These are phyloP conservation scores for Rhodotorula kratochvilovae DNA, from an alignment of 768 basidiomycete species.

Conservation along the genomic window DNA sequence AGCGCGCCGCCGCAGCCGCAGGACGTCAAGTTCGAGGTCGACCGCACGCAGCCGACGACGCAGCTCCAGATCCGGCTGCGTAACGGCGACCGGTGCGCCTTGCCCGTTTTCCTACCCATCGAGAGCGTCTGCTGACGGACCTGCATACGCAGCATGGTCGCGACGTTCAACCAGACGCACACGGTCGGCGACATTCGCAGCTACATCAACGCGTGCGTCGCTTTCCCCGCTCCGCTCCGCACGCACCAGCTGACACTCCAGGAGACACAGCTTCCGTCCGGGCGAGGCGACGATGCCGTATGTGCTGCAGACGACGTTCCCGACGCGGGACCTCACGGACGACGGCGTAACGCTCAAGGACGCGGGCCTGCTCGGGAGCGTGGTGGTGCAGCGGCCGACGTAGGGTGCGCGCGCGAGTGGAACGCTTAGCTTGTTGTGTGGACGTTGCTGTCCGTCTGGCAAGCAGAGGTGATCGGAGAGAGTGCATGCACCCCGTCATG, in stretches of 20 bases:
- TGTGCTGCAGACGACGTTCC: constrained; percentile 83
- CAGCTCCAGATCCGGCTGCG: constrained; percentile 84
- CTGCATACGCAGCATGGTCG: constrained; percentile 59
- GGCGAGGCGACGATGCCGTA: constrained; percentile 63
- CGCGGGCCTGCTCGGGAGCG: constrained; percentile 71
- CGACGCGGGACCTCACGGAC: constrained; percentile 67
- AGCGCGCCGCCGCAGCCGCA: not conserved
- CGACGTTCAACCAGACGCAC: constrained; percentile 83
- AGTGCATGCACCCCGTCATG: not conserved
- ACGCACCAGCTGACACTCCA: not conserved
- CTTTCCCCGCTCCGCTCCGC: not conserved
- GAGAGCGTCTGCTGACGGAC: not conserved
- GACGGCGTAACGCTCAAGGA: constrained; percentile 62
- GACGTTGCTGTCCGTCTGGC: not conserved
- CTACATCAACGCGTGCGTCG: constrained; percentile 79
- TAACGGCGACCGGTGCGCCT: constrained; percentile 72
- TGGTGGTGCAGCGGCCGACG: constrained; percentile 68
- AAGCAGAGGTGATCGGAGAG: not conserved
- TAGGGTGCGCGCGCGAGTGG: constrained; percentile 3
- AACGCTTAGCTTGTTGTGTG: not conserved
- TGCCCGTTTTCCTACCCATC: not conserved
- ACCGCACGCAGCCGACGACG: constrained; percentile 73
- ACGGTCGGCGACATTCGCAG: constrained; percentile 76
- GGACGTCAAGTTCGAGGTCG: constrained; percentile 66
- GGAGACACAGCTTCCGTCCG: constrained; percentile 60